A percentile compares a stretch with the other conserved stretches of the same genome.
phyloP scores from a whole-genome alignment of 495 filamentous ascomycete genomes.

The Chaetomidium leptoderma region DNA sequence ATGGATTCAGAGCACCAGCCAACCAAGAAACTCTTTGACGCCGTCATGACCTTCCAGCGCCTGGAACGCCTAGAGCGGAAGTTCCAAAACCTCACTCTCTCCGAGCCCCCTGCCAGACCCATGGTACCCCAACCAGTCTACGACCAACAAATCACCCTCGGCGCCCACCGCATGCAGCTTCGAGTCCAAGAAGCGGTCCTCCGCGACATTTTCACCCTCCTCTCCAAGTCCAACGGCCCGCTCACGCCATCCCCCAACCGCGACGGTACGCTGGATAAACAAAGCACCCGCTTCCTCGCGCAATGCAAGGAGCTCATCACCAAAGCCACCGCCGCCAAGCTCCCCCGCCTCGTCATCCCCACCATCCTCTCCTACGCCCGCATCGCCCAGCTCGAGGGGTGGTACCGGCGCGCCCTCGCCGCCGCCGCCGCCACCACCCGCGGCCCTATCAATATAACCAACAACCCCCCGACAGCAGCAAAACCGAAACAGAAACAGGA shows the following conservation, averaged over 20 bases:
- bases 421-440: background rate
- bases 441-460: background rate
- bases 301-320: constrained; percentile 2
- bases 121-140: background rate
- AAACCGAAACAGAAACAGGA: background rate
- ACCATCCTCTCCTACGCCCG: constrained; percentile 20
- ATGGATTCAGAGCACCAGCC: constrained; percentile 19
- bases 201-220: background rate
- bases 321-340: constrained; percentile 9
- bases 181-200: constrained; percentile 2
- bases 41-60: constrained; percentile 9
- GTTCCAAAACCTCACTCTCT: background rate
- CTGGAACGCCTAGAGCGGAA: background rate
- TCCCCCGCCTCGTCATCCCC: constrained; percentile 18
- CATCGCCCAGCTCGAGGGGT: constrained; percentile 9
- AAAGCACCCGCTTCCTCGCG: background rate
- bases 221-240: background rate
- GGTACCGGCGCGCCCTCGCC: constrained; percentile 1
- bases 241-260: background rate
- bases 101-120: background rate
- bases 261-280: background rate
- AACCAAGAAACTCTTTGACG: constrained; percentile 16
- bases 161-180: constrained; percentile 8
- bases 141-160: constrained; percentile 18
- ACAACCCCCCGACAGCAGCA: background rate